phyloP scores from a whole-genome alignment of 257 asterid genomes.

The Datura wrightii region DNA sequence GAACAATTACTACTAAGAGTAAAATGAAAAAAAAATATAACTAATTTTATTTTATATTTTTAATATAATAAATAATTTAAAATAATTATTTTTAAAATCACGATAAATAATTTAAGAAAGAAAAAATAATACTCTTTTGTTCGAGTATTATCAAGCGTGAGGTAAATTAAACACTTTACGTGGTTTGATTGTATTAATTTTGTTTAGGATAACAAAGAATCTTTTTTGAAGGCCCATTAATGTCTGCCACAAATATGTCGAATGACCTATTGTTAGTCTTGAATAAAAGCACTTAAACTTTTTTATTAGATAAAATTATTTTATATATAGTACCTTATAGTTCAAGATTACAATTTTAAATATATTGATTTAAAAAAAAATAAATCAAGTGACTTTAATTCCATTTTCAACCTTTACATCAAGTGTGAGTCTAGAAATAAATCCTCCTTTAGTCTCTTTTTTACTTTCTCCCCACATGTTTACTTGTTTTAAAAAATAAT shows the following conservation, averaged over 20 bases:
- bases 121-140: neutral
- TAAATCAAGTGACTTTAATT: neutral
- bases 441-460: neutral
- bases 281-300: conserved; percentile 9
- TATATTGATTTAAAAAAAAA: too few species aligned
- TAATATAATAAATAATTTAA: too few species aligned
- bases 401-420: neutral
- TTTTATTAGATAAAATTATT: neutral
- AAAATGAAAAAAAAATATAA: too few species aligned
- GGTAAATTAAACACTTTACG: neutral
- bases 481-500: too few species aligned
- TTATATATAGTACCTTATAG: neutral
- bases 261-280: neutral
- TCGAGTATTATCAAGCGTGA: neutral
- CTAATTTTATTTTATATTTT: too few species aligned
- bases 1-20: too few species aligned
- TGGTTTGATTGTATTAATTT: neutral
- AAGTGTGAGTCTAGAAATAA: neutral
- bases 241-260: conserved; percentile 23
- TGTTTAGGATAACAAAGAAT: neutral
- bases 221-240: conserved; percentile 5
- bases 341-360: conserved; percentile 16
- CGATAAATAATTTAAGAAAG: too few species aligned
- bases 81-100: too few species aligned
- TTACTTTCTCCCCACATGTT: too few species aligned